These are phyloP conservation scores for Diutina rugosa DNA, from an alignment of 1,139 yeast species.

Conservation along the genomic window DNA sequence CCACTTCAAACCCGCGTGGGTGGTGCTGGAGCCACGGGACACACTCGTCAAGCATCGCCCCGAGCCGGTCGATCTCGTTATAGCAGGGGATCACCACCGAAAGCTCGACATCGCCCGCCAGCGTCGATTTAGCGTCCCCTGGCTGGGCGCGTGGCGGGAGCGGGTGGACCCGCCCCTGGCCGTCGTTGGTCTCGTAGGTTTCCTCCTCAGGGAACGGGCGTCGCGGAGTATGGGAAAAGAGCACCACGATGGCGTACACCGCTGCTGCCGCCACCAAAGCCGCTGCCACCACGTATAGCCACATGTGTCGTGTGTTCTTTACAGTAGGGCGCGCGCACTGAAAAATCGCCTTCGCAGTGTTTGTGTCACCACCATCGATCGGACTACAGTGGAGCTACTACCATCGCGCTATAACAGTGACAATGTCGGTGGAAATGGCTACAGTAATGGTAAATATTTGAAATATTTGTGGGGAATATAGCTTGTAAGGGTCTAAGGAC, in stretches of 20 bases:
- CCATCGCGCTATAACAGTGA: too few relatives aligned
- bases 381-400: too few relatives aligned
- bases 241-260: conserved; percentile 28
- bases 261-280: conserved; percentile 3
- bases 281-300: not conserved
- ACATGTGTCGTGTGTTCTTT: not conserved
- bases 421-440: too few relatives aligned
- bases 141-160: conserved; percentile 5
- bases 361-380: too few relatives aligned
- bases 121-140: not conserved
- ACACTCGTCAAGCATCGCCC: conserved; percentile 68
- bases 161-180: conserved; percentile 8
- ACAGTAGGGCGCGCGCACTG: too few relatives aligned
- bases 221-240: conserved; percentile 56
- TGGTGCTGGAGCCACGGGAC: conserved; percentile 36
- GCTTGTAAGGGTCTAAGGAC: too few relatives aligned
- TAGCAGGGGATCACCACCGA: conserved; percentile 86
- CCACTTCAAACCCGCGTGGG: conserved; percentile 48
- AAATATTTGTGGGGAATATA: too few relatives aligned
- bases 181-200: conserved; percentile 29
- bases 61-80: conserved; percentile 68
- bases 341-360: too few relatives aligned
- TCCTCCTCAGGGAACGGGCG: conserved; percentile 38
- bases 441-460: too few relatives aligned
- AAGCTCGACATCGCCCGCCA: conserved; percentile 24